Base-by-base conservation (phyloP, 495 filamentous ascomycete species). In the Podospora tetraspora region DNA sequence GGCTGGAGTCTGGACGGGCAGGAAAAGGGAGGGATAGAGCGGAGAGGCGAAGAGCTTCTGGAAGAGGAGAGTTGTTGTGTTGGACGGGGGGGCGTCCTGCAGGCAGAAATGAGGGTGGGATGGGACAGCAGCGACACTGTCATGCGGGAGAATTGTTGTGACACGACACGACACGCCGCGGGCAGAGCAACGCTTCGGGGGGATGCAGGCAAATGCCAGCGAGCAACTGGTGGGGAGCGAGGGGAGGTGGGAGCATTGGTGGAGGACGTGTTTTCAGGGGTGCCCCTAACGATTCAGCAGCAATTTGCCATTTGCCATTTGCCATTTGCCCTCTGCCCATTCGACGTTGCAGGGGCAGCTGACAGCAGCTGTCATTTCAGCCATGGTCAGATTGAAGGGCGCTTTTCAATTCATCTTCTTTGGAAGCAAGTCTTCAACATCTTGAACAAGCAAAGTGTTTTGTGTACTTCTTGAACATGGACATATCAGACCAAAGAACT, bases 121-220 rank as follows among this genome's bases (percentile, higher is more conserved):
- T 57, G 59, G 62, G 61, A 30, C 9, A 30, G 29, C 29, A 30
- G 29, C 3, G 11, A 52, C 43, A 52, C 27, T 56, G 64, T 72
- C 69, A 74, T 69, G 74, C 69, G 73, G 73, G 73, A 73, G 72
- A 77, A 74, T 71, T 72, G 69, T 72, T 72, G 69, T 73, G 69
- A 74, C 70, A 75, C 72, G 69, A 66, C 72, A 69, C 30, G 59
- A 68, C 62, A 32, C 24, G n/a, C 34, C 64, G 62, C 56, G 72
- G 66, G n/a, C 60, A 52, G 43, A 52, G 43, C 43, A 52, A 43
- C 37, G 37, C 63, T 60, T 62, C 60, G 64, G 71, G 68, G 63
- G 62, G 69, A 73, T 70, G 43, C 43, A 52, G 43, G 69, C 62
- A n/a, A 59, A 64, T 66, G 43, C 43, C 43, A 52, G 43, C 43